phyloP scores from a whole-genome alignment of 179 eudicot genomes.

The Sideroxylon spinosum region DNA sequence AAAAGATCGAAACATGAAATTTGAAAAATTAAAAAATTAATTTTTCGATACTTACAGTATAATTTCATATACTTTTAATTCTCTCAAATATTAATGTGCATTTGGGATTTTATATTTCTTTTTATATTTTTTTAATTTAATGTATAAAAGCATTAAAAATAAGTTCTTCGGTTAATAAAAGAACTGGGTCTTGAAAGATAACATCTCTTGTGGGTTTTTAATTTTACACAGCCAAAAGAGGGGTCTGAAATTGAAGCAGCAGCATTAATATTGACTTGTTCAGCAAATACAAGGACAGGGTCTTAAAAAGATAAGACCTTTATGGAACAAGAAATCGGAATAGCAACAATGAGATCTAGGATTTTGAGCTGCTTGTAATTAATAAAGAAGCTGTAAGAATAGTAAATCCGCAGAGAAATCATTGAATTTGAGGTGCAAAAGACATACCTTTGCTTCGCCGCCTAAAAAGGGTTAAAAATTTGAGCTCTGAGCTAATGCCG shows the following conservation, averaged over 20 bases:
- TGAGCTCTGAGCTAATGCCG: too few relatives aligned
- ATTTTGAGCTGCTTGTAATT: background rate
- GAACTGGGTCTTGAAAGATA: background rate
- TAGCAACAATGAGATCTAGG: slow-evolving; percentile 3
- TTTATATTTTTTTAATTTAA: too few relatives aligned
- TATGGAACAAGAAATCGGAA: background rate
- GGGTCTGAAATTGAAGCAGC: background rate
- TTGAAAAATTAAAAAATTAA: too few relatives aligned
- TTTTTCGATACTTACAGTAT: too few relatives aligned
- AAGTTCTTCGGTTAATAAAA: background rate
- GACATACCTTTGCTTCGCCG: slow-evolving; percentile 3
- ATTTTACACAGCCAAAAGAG: background rate
- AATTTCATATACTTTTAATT: too few relatives aligned
- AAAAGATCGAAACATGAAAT: too few relatives aligned
- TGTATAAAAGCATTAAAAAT: background rate
- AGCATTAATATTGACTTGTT: too few relatives aligned
- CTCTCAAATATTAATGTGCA: too few relatives aligned
- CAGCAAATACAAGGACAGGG: too few relatives aligned
- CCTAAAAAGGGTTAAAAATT: background rate
- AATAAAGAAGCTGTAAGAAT: background rate
- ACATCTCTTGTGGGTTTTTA: background rate
- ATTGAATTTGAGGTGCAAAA: background rate
- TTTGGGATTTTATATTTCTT: too few relatives aligned
- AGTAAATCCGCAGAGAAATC: background rate
- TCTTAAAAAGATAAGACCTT: too few relatives aligned